These are phyloP conservation scores for Lindgomyces ingoldianus DNA, from an alignment of 495 filamentous ascomycete species.

Conservation along the genomic window DNA sequence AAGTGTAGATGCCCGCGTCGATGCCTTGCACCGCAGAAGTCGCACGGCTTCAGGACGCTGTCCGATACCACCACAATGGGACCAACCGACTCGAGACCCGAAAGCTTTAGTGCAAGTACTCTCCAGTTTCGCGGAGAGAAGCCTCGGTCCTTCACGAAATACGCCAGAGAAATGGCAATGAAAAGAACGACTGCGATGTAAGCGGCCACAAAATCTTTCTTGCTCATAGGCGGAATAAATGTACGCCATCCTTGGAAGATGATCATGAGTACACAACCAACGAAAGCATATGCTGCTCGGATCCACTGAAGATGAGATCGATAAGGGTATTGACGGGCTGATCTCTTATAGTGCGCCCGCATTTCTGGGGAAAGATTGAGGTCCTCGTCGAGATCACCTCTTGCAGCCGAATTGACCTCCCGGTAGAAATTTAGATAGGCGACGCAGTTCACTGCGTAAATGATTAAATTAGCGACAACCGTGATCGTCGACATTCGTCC, in stretches of 20 bases:
- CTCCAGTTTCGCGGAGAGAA: slow-evolving; percentile 32
- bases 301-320: slow-evolving; percentile 52
- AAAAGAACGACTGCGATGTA: slow-evolving; percentile 49
- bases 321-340: slow-evolving; percentile 49
- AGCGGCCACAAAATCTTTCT: slow-evolving; percentile 47
- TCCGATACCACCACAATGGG: slow-evolving; percentile 8
- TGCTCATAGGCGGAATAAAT: slow-evolving; percentile 46
- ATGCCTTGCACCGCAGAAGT: slow-evolving; percentile 8
- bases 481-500: slow-evolving; percentile 47
- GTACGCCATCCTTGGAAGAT: slow-evolving; percentile 51
- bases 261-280: slow-evolving; percentile 45
- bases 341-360: slow-evolving; percentile 44
- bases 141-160: slow-evolving; percentile 36
- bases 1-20: slow-evolving; percentile 14
- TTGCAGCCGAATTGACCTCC: slow-evolving; percentile 11
- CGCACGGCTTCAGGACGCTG: background rate
- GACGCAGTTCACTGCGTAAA: slow-evolving; percentile 49
- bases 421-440: slow-evolving; percentile 48
- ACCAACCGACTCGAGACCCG: slow-evolving; percentile 1
- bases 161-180: slow-evolving; percentile 26
- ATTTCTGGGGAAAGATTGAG: slow-evolving; percentile 37
- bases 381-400: slow-evolving; percentile 14
- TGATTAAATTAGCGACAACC: slow-evolving; percentile 48
- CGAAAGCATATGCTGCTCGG: slow-evolving; percentile 48
- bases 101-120: background rate